Percentiles rank a stretch among this genome's conserved stretches.
Conservation (phyloP, 345 rosid genomes). For the Corchorus capsularis region DNA sequence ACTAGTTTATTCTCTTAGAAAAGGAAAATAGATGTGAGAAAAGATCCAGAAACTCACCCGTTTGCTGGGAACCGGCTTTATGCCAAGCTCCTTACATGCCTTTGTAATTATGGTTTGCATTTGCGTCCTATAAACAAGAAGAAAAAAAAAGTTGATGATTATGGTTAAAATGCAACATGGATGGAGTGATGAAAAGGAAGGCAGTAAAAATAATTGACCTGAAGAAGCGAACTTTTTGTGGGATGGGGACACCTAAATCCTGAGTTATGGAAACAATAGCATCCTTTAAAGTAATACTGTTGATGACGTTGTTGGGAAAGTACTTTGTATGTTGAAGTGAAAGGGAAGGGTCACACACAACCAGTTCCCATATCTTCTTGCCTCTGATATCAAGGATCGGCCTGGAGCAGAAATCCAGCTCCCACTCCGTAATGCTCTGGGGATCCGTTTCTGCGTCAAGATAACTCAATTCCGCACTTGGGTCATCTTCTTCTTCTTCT, state of each 20-base stretch:
- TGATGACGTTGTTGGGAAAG: conserved; percentile 88
- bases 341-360: conserved; percentile 83
- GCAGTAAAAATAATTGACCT: conserved; percentile 41
- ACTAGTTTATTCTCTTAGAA: too few species aligned
- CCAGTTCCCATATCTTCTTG: conserved; percentile 93
- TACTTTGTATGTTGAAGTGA: conserved; percentile 88
- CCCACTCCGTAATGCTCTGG: conserved; percentile 78
- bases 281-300: conserved; percentile 82
- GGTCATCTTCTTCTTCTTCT: conserved; percentile 42
- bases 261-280: conserved; percentile 65
- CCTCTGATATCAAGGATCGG: conserved; percentile 89
- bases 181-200: too few species aligned
- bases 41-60: conserved; percentile 51
- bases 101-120: conserved; percentile 93
- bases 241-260: conserved; percentile 75
- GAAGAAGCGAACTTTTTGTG: conserved; percentile 81
- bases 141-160: not conserved
- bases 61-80: conserved; percentile 85
- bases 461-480: conserved; percentile 74
- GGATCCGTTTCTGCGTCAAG: conserved; percentile 81
- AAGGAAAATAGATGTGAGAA: not conserved
- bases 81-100: conserved; percentile 80
- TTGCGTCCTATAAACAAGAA: conserved; percentile 74
- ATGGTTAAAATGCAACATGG: not conserved
- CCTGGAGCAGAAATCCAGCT: conserved; percentile 91